phyloP scores from a whole-genome alignment of 257 asterid species.

The Nicotiana paniculata region DNA sequence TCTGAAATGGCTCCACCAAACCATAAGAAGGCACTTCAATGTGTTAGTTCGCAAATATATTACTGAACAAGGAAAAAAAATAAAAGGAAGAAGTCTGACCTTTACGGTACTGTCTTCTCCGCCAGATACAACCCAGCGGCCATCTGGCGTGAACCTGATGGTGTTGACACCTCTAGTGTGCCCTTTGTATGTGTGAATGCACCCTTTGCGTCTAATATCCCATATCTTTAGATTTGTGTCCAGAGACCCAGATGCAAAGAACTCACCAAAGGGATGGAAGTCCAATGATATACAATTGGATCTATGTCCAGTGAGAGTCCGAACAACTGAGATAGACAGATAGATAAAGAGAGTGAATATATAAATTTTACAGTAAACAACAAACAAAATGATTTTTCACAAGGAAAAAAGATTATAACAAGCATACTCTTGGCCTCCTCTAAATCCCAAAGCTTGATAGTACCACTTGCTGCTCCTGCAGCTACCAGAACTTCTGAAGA shows the following conservation, averaged over 20 bases:
- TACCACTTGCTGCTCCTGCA: slow-evolving; percentile 99
- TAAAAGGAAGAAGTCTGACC: slow-evolving; percentile 37
- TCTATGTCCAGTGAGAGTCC: slow-evolving; percentile 96
- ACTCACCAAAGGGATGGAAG: slow-evolving; percentile 97
- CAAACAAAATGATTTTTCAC: not conserved
- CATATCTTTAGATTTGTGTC: slow-evolving; percentile 97
- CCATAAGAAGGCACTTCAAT: slow-evolving; percentile 5
- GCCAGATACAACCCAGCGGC: slow-evolving; percentile 99
- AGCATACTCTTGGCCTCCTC: slow-evolving; percentile 95
- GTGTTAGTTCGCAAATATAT: not conserved
- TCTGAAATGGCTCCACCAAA: not conserved
- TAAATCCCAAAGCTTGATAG: slow-evolving; percentile 97
- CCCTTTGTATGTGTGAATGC: slow-evolving; percentile 97
- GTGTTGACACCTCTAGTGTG: slow-evolving; percentile 92
- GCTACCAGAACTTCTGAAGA: slow-evolving; percentile 93
- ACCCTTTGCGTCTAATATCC: slow-evolving; percentile 97
- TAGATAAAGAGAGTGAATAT: slow-evolving; percentile 8
- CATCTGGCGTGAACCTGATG: slow-evolving; percentile 96
- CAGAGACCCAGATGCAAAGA: slow-evolving; percentile 97
- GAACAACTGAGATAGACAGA: slow-evolving; percentile 46
- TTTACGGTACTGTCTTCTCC: slow-evolving; percentile 97
- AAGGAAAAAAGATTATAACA: slow-evolving; percentile 10
- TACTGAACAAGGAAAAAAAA: not conserved
- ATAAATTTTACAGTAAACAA: not conserved
- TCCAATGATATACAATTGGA: slow-evolving; percentile 96